Percentiles rank a stretch among this genome's conserved stretches.
These are phyloP conservation scores for Capronia epimyces DNA, from an alignment of 2,329 filamentous ascomycete species.

Conservation along the genomic window DNA sequence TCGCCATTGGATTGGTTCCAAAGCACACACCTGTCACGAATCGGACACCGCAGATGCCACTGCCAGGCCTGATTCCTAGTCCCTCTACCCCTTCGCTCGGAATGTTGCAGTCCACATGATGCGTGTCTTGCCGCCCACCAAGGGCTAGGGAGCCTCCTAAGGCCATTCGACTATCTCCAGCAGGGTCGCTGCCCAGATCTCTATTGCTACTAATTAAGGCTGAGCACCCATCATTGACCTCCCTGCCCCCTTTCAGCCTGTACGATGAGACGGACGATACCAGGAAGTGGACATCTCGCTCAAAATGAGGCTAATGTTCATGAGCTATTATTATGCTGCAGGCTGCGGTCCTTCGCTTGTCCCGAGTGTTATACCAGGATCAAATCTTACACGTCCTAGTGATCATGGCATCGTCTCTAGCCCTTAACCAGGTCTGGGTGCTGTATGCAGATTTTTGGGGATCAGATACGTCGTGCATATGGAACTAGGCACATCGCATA, in stretches of 20 bases:
- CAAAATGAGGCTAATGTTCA: not conserved
- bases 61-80: not conserved
- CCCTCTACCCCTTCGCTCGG: not conserved
- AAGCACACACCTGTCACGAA: slow-evolving; percentile 2
- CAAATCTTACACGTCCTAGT: too few species aligned
- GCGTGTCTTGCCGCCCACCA: not conserved
- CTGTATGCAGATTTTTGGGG: too few species aligned
- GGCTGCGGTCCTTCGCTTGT: not conserved
- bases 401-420: too few species aligned
- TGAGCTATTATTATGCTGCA: not conserved
- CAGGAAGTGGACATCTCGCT: not conserved
- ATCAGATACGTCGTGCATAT: too few species aligned
- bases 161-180: not conserved
- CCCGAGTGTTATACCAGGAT: too few species aligned
- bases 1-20: slow-evolving; percentile 11
- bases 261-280: not conserved
- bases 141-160: not conserved
- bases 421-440: too few species aligned
- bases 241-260: not conserved
- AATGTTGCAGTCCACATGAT: not conserved
- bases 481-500: too few species aligned
- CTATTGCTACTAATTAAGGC: slow-evolving; percentile 13
- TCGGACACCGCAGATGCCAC: slow-evolving; percentile 2
- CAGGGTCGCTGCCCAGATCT: not conserved
- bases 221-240: slow-evolving; percentile 4